Percentiles rank a stretch among this genome's conserved stretches.
Evolutionary conservation across 2,329 filamentous ascomycete genomes (phyloP).

Genomic region (Trichoderma sp.): DNA sequence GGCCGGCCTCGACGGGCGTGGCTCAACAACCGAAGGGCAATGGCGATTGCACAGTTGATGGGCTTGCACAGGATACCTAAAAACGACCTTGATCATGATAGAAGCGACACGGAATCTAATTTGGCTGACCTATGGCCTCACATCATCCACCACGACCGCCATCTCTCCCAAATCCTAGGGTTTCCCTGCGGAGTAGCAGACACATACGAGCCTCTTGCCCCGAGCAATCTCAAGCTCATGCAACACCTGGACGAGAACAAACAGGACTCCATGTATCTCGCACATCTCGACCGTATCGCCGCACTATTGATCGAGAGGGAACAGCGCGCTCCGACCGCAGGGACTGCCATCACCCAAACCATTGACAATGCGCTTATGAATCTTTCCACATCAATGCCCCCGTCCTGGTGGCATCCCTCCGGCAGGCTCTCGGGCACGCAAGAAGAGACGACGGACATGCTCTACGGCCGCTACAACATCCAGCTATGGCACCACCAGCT

Average conservation of each 20-base stretch:
- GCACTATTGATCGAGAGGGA: constrained; percentile 14
- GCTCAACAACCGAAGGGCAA: constrained; percentile 25
- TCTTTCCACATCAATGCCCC: constrained; percentile 15
- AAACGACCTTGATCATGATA: neutral
- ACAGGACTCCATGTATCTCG: constrained; percentile 14
- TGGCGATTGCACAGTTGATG: constrained; percentile 25
- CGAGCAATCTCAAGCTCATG: neutral
- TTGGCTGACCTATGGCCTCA: constrained; percentile 9
- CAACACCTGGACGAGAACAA: neutral
- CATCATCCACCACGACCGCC: constrained; percentile 20
- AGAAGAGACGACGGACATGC: constrained; percentile 1
- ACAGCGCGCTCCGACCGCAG: constrained; percentile 1
- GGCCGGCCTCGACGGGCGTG: constrained; percentile 24
- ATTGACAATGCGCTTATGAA: constrained; percentile 14
- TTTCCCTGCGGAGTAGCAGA: constrained; percentile 14
- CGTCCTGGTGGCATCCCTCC: constrained; percentile 19
- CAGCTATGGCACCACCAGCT: constrained; percentile 27
- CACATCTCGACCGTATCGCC: constrained; percentile 20
- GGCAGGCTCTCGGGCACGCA: neutral
- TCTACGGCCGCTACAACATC: constrained; percentile 22
- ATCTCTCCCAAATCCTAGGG: constrained; percentile 21
- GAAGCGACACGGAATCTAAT: neutral
- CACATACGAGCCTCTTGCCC: neutral
- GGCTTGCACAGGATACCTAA: neutral
- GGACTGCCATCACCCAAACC: neutral